Evolutionary conservation across 192 early-diverging fungal genomes (phyloP), one percentile per base, ranked within the genome.

Genomic region (Kickxella alabastrina): DNA sequence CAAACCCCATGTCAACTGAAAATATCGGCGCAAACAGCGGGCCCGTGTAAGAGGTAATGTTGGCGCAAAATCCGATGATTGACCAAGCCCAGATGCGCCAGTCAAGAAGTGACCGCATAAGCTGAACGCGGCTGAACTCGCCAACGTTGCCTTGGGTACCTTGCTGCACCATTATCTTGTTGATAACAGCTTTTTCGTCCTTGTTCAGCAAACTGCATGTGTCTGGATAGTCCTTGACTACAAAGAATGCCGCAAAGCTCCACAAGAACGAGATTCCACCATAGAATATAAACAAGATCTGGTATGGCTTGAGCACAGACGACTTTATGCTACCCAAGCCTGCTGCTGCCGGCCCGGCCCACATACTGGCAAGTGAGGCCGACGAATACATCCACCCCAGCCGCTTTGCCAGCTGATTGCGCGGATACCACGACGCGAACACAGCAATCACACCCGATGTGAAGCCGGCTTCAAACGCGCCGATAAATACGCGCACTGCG

Each of bases 391-490:
- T 45, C 41, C 53, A 54, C n/a, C 42, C 43, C 1, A 54, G 41
- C 3, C 53, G 25, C 22, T 43, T 17, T 28, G 38, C 18, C 31
- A 46, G 42, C 53, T 45, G 24, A 22, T 54, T 32, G 28, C 53
- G 40, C 23, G 53, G 53, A 21, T 54, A 54, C 53, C 53, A 54
- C 4, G 43, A 54, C 4, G 53, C 41, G 32, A 36, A 45, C 25
- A 54, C 41, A 24, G 41, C 41, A 43, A 54, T 54, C 12, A 26
- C 43, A 5, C 53, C 53, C 1, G 53, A 14, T 1, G 53, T 45
- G 19, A 54, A 46, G 3, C 53, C 53, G 32, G 53, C 53, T 27
- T 54, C 53, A 37, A 43, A 54, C 12, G 19, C 27, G 43, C 53
- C 53, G 23, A 54, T 45, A 7, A 43, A 27, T 15, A 54, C 19